Conservation (phyloP, 805 yeast species). For the Metschnikowia proteae region DNA sequence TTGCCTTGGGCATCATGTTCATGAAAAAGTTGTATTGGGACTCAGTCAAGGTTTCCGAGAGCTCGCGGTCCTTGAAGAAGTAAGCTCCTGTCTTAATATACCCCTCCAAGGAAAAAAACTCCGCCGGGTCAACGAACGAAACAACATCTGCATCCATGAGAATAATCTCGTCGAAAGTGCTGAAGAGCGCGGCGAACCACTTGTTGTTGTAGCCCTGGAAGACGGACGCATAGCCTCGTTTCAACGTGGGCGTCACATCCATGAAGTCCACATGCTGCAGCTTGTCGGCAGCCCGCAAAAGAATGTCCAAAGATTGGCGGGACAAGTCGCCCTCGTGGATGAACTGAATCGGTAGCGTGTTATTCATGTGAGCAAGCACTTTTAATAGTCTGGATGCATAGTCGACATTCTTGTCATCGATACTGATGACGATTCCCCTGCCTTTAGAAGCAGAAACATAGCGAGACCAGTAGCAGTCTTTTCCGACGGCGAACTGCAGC, state of each 20-base stretch:
- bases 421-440: slow-evolving; percentile 16
- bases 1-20: slow-evolving; percentile 11
- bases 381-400: slow-evolving; percentile 12
- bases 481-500: slow-evolving; percentile 1
- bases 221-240: slow-evolving; percentile 14
- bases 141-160: slow-evolving; percentile 19
- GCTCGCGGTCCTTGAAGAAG: slow-evolving; percentile 25
- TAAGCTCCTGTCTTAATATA: slow-evolving; percentile 28
- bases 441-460: slow-evolving; percentile 8
- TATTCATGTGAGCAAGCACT: slow-evolving; percentile 10
- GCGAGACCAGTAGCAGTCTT: slow-evolving; percentile 10
- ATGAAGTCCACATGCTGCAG: slow-evolving; percentile 11
- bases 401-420: slow-evolving; percentile 12
- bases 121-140: slow-evolving; percentile 13
- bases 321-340: slow-evolving; percentile 15
- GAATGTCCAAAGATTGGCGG: slow-evolving; percentile 1
- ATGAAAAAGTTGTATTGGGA: slow-evolving; percentile 9
- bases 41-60: slow-evolving; percentile 11
- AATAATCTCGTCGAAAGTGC: slow-evolving; percentile 30
- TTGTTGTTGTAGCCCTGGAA: slow-evolving; percentile 30
- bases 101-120: slow-evolving; percentile 10
- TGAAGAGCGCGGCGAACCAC: slow-evolving; percentile 18
- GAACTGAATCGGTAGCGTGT: slow-evolving; percentile 15
- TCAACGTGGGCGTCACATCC: slow-evolving; percentile 20
- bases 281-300: slow-evolving; percentile 6